Evolutionary conservation across 2,329 filamentous ascomycete species (phyloP).

Genomic region (Penicillium crustosum): DNA sequence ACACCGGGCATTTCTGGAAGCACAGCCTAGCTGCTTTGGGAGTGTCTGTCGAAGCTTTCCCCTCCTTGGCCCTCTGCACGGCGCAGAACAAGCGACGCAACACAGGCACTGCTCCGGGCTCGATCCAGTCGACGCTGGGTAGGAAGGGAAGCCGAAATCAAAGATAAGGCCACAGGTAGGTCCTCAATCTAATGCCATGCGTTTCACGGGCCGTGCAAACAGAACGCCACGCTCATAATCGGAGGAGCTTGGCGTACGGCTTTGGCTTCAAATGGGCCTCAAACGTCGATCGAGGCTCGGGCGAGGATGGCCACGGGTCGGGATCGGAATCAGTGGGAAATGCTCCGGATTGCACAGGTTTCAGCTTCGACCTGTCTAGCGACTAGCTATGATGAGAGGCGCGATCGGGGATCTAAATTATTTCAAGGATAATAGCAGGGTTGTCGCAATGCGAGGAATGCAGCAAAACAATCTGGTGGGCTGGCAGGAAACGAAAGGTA

Average conservation of each 20-base stretch:
- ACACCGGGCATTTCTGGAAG: constrained; percentile 43
- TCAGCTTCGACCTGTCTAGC: neutral
- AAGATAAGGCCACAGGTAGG: constrained; percentile 15
- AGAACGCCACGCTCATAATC: constrained; percentile 27
- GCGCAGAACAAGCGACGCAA: constrained; percentile 25
- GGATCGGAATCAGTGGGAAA: neutral
- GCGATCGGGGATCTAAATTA: neutral
- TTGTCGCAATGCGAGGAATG: constrained; percentile 13
- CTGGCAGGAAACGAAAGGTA: neutral
- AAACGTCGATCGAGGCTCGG: neutral
- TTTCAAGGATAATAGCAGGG: constrained; percentile 2
- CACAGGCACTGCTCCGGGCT: constrained; percentile 17
- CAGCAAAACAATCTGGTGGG: neutral
- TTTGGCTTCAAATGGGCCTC: constrained; percentile 1
- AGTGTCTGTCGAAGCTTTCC: constrained; percentile 24
- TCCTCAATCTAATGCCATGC: constrained; percentile 31
- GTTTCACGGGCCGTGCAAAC: constrained; percentile 24
- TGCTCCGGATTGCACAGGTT: neutral
- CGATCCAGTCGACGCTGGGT: constrained; percentile 21
- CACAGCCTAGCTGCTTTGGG: constrained; percentile 10
- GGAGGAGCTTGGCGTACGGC: constrained; percentile 13
- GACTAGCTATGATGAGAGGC: neutral
- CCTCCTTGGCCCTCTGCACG: constrained; percentile 32
- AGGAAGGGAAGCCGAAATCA: constrained; percentile 29
- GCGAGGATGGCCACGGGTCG: neutral